Conservation (phyloP, 768 basidiomycete species). For the Lactarius indigo region DNA sequence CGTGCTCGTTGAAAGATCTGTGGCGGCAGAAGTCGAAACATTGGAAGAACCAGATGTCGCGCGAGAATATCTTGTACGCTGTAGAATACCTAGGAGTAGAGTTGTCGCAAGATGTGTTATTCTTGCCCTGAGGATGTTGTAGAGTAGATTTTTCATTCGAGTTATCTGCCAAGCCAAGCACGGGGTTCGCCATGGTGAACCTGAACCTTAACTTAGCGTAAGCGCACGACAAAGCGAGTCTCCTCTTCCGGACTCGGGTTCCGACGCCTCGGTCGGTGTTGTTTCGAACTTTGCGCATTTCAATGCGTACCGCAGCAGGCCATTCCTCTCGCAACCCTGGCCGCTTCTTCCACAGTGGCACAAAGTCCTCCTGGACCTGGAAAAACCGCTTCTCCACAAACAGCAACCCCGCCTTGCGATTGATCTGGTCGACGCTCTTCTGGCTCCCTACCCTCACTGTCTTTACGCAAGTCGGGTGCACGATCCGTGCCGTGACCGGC, state of each 20-base stretch:
- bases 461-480: conserved; percentile 21
- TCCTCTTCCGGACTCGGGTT: too few species aligned
- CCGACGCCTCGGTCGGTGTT: not conserved
- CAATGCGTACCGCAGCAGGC: conserved; percentile 6
- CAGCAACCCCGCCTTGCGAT: conserved; percentile 2
- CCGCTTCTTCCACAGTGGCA: conserved; percentile 4
- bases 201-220: too few species aligned
- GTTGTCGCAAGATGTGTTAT: conserved; percentile 27
- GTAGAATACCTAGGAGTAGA: conserved; percentile 29
- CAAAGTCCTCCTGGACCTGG: conserved; percentile 3
- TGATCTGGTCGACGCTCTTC: conserved; percentile 7
- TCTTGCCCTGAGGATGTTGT: conserved; percentile 10
- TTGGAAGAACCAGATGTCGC: conserved; percentile 23
- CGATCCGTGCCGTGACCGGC: conserved; percentile 19
- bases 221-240: too few species aligned
- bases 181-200: too few species aligned
- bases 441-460: conserved; percentile 20
- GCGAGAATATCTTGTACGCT: conserved; percentile 22
- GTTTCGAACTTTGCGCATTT: not conserved
- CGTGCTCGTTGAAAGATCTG: not conserved
- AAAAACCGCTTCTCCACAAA: not conserved
- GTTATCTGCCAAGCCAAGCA: not conserved
- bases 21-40: conserved; percentile 17
- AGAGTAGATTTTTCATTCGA: not conserved
- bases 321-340: not conserved